Evolutionary conservation across 1,284 basidiomycete species (phyloP), one percentile per base, ranked within the genome.

Genomic region (Ustilago shanxiensis): DNA sequence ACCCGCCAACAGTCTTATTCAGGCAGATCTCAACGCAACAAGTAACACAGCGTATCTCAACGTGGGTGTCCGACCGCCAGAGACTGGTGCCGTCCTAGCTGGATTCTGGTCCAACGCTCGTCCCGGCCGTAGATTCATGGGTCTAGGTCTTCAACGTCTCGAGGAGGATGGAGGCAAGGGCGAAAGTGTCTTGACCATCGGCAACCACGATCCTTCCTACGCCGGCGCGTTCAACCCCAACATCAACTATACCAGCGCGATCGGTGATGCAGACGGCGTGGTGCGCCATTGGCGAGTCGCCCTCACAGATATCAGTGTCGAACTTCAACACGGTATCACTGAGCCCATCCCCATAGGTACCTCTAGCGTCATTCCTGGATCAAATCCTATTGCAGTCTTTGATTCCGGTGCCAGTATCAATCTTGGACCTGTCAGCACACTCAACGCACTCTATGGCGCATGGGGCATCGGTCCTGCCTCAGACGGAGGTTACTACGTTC

Each of bases 361-460:
- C 4, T 69, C 65, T n/a, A 70, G 67, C 45, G 65, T 72, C 44
- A 68, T 74, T 28, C 3, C 72, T 22, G 64, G 70, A 29, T 52
- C 61, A 6, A 66, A 71, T 51, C 78, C 77, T 22, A 69, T 74
- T 28, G 82, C 77, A 26, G 67, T 80, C 28, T 65, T 82, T 54
- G 79, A 79, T 35, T 72, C 82, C 18, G 81, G 64, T 33, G 74
- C 75, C 45, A 75, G 76, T 37, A 61, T 81, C 66, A 82, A 79
- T 41, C 72, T 79, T 11, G 82, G 77, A 0, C 72, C 79, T 14
- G 56, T 65, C 18, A 59, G 56, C 39, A 69, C 77, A 2, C 71
- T 83, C 44, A 80, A 83, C 39, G 79, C 77, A 18, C 47, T 83
- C 24, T 83, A 83, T 56, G 81, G 82, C 29, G 81, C 81, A 20